phyloP scores from a whole-genome alignment of 257 asterid genomes.

The Knoxia roxburghii region DNA sequence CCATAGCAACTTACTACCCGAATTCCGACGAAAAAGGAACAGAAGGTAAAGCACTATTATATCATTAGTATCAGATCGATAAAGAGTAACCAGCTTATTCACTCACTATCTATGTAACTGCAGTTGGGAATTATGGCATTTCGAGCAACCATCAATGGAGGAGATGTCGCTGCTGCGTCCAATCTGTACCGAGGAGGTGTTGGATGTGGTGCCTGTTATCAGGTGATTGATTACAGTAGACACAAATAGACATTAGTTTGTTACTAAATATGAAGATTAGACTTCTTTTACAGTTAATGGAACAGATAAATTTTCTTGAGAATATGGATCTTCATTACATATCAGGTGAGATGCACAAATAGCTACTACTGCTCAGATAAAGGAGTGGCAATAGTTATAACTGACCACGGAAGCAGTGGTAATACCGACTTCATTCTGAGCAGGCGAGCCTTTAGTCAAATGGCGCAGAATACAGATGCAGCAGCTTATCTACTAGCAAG shows the following conservation, averaged over 20 bases:
- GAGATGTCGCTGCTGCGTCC: conserved; percentile 77
- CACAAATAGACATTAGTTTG: not conserved
- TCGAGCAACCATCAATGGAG: conserved; percentile 69
- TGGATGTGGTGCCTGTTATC: conserved; percentile 85
- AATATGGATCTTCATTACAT: not conserved
- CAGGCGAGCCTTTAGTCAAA: conserved; percentile 50
- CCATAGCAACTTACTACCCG: conserved; percentile 67
- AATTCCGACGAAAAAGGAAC: conserved; percentile 74
- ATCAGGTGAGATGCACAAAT: conserved; percentile 69
- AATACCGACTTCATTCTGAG: conserved; percentile 74
- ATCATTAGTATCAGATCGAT: not conserved
- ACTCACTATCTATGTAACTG: conserved; percentile 14
- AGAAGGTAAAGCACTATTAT: conserved; percentile 29
- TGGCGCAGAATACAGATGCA: conserved; percentile 67
- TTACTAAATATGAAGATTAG: not conserved
- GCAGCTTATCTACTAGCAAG: conserved; percentile 51
- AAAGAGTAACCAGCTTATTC: not conserved
- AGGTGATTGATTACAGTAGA: conserved; percentile 40
- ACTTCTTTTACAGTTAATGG: not conserved
- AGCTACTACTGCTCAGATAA: conserved; percentile 54
- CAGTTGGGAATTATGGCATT: conserved; percentile 76
- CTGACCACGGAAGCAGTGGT: conserved; percentile 64
- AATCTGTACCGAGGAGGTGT: conserved; percentile 61
- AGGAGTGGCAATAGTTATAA: conserved; percentile 59
- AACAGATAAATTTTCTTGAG: not conserved